phyloP scores from a whole-genome alignment of 2,329 filamentous ascomycete species.

The Penicillium olsonii region DNA sequence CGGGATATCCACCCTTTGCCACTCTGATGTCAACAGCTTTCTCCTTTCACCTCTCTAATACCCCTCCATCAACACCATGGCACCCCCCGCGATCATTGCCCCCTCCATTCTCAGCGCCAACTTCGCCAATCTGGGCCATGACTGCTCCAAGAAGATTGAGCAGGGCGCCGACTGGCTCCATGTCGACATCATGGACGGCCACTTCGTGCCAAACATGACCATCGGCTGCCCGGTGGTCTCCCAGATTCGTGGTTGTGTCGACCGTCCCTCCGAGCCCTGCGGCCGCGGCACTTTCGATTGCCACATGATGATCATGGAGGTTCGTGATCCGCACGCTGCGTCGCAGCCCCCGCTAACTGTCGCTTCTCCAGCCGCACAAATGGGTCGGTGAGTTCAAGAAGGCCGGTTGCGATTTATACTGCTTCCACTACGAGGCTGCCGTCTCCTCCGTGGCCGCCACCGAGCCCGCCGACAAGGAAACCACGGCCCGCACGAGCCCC shows the following conservation, averaged over 20 bases:
- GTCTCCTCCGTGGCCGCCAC: conserved; percentile 80
- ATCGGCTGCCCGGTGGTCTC: conserved; percentile 94
- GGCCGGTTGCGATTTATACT: conserved; percentile 97
- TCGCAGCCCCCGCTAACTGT: background rate
- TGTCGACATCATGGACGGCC: conserved; percentile 97
- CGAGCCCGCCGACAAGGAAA: conserved; percentile 68
- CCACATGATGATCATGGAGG: conserved; percentile 99
- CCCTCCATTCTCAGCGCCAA: conserved; percentile 98
- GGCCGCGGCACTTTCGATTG: conserved; percentile 96
- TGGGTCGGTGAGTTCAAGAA: conserved; percentile 96
- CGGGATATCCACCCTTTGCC: conserved; percentile 21
- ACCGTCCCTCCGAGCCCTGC: conserved; percentile 66
- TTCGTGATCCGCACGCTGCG: conserved; percentile 38
- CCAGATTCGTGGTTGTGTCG: conserved; percentile 86
- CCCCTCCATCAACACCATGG: conserved; percentile 51
- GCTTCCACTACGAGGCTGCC: conserved; percentile 98
- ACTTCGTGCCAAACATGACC: conserved; percentile 98
- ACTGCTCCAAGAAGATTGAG: conserved; percentile 81
- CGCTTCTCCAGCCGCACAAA: conserved; percentile 77
- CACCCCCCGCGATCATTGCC: conserved; percentile 89
- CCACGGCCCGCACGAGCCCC: conserved; percentile 71
- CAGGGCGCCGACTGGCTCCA: conserved; percentile 91
- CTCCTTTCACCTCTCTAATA: conserved; percentile 1
- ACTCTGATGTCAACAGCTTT: conserved; percentile 22
- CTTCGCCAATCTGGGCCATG: conserved; percentile 83